These are phyloP conservation scores for Calocybe cyanea DNA, from an alignment of 768 basidiomycete species.

Conservation along the genomic window DNA sequence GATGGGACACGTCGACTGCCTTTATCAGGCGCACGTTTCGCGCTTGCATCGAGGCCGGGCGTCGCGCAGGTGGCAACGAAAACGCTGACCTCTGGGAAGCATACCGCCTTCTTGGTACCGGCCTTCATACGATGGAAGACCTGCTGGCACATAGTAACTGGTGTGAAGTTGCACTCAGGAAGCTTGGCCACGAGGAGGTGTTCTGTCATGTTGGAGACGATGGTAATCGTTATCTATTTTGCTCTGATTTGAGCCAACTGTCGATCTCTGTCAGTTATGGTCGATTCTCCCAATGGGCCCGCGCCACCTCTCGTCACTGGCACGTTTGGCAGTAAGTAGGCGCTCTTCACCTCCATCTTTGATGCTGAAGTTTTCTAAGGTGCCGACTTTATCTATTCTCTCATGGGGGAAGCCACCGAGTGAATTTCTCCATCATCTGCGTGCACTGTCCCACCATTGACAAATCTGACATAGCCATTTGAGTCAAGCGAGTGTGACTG, in stretches of 20 bases:
- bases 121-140: slow-evolving; percentile 69
- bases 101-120: slow-evolving; percentile 68
- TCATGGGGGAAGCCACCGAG: slow-evolving; percentile 66
- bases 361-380: slow-evolving; percentile 18
- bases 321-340: slow-evolving; percentile 50
- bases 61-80: slow-evolving; percentile 52
- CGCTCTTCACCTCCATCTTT: background rate
- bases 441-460: background rate
- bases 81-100: slow-evolving; percentile 58
- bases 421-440: slow-evolving; percentile 22
- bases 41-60: slow-evolving; percentile 65
- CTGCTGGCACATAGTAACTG: slow-evolving; percentile 77
- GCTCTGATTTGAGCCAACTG: background rate
- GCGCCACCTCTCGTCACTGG: slow-evolving; percentile 66
- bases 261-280: slow-evolving; percentile 24
- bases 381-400: slow-evolving; percentile 63
- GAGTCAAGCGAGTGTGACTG: slow-evolving; percentile 59
- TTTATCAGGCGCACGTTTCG: slow-evolving; percentile 60
- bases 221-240: slow-evolving; percentile 23
- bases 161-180: slow-evolving; percentile 70
- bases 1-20: slow-evolving; percentile 74
- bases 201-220: slow-evolving; percentile 79
- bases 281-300: slow-evolving; percentile 51
- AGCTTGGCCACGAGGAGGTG: slow-evolving; percentile 65
- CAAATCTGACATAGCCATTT: slow-evolving; percentile 40